Evolutionary conservation across 306 rosid species (phyloP).

Genomic region (Rosa rugosa): DNA sequence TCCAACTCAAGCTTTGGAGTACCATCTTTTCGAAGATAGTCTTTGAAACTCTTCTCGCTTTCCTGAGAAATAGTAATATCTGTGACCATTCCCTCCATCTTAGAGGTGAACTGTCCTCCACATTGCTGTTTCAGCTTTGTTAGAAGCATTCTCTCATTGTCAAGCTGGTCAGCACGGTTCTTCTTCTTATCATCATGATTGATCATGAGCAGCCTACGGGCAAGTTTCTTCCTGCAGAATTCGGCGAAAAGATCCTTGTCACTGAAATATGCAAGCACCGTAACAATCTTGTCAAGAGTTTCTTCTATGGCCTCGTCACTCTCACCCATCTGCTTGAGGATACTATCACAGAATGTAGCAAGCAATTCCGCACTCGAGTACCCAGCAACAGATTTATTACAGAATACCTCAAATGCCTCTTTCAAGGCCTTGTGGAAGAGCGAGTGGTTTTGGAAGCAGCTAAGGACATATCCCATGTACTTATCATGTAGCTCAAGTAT

Average conservation of each 20-base stretch:
- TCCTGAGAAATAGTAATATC: constrained; percentile 40
- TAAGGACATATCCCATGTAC: constrained; percentile 54
- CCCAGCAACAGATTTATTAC: constrained; percentile 49
- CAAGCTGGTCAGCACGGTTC: constrained; percentile 28
- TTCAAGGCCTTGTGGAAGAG: constrained; percentile 53
- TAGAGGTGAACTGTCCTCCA: constrained; percentile 44
- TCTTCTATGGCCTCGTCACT: constrained; percentile 43
- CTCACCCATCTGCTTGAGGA: constrained; percentile 35
- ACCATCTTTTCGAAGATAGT: constrained; percentile 25
- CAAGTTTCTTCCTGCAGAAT: constrained; percentile 49
- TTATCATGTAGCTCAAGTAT: constrained; percentile 72
- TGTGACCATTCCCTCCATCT: constrained; percentile 53
- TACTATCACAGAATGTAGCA: constrained; percentile 40
- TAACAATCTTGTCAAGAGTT: constrained; percentile 74
- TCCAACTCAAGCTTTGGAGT: constrained; percentile 37
- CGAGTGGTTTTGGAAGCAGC: constrained; percentile 58
- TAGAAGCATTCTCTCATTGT: constrained; percentile 41
- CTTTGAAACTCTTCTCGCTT: constrained; percentile 32
- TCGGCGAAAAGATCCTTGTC: constrained; percentile 47
- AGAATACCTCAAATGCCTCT: constrained; percentile 49
- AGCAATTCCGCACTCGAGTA: constrained; percentile 45
- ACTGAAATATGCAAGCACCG: constrained; percentile 43
- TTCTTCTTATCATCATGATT: constrained; percentile 8
- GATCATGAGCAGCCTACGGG: constrained; percentile 35
- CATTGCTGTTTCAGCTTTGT: constrained; percentile 44